Conservation (phyloP, 2,329 filamentous ascomycete genomes). For the Emericellopsis cladophorae region DNA sequence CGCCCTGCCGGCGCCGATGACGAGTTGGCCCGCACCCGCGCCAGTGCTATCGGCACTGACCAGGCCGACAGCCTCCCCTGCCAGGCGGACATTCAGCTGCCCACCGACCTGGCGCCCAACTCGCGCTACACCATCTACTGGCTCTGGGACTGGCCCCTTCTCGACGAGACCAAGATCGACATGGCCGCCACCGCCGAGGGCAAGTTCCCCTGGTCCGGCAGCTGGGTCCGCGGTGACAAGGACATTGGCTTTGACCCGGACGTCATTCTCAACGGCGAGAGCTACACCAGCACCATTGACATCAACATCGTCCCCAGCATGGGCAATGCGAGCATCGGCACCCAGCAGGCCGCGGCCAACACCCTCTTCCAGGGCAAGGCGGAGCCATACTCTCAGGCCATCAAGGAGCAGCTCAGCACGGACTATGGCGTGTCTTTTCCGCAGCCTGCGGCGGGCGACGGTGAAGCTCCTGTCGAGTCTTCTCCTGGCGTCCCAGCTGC, state of each 20-base stretch:
- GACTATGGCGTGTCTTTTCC: conserved; percentile 30
- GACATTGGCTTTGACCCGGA: conserved; percentile 21
- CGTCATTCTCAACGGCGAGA: conserved; percentile 23
- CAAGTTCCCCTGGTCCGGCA: conserved; percentile 27
- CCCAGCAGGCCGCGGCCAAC: conserved; percentile 7
- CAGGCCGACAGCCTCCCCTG: conserved; percentile 57
- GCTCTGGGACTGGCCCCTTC: conserved; percentile 88
- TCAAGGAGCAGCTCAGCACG: conserved; percentile 29
- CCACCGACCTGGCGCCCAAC: conserved; percentile 46
- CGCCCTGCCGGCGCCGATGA: conserved; percentile 33
- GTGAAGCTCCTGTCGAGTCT: conserved; percentile 8
- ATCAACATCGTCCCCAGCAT: conserved; percentile 19
- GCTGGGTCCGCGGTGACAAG: conserved; percentile 23
- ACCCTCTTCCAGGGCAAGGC: conserved; percentile 19
- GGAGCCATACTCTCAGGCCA: conserved; percentile 28
- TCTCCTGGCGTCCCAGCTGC: conserved; percentile 6
- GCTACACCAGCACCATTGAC: conserved; percentile 26
- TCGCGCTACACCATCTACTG: conserved; percentile 76
- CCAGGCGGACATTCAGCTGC: conserved; percentile 70
- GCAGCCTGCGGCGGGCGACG: conserved; percentile 7
- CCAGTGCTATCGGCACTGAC: conserved; percentile 38
- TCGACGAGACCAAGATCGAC: conserved; percentile 28
- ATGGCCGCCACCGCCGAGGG: conserved; percentile 23
- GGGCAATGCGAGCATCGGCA: conserved; percentile 3
- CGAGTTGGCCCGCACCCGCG: conserved; percentile 42